A percentile compares a stretch with the other conserved stretches of the same genome.
Evolutionary conservation across 108 stramenopile species (phyloP).

Genomic region (Licmophora abbreviata): DNA sequence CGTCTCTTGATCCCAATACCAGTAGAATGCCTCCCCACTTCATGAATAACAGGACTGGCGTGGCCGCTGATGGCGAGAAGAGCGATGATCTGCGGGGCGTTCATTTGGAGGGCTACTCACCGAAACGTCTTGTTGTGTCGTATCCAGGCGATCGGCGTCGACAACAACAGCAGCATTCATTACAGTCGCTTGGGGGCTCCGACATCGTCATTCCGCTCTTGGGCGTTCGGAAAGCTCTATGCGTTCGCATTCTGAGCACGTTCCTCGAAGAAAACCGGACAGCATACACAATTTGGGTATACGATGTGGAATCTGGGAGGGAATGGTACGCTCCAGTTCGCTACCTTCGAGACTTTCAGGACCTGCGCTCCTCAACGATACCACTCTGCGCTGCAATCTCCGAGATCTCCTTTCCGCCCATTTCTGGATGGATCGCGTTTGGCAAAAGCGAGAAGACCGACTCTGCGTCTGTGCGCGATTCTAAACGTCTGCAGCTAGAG

Average conservation of each 20-base stretch:
- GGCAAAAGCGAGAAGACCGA: conserved; percentile 22
- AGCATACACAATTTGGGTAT: conserved; percentile 80
- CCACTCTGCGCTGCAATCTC: conserved; percentile 19
- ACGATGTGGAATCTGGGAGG: conserved; percentile 61
- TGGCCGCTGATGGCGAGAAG: neutral
- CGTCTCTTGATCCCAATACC: conserved; percentile 19
- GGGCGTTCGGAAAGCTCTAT: conserved; percentile 68
- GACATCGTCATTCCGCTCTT: conserved; percentile 55
- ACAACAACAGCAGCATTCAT: neutral
- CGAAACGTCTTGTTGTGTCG: neutral
- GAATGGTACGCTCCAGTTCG: conserved; percentile 87
- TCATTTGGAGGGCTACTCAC: conserved; percentile 1
- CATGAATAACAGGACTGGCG: neutral
- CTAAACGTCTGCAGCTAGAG: conserved; percentile 49
- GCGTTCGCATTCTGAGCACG: conserved; percentile 65
- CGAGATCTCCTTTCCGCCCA: conserved; percentile 55
- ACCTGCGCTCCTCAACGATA: conserved; percentile 43
- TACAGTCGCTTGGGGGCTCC: neutral
- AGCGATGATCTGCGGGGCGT: neutral
- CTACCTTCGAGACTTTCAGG: conserved; percentile 69
- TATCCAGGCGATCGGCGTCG: conserved; percentile 2
- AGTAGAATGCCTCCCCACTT: neutral
- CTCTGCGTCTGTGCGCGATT: conserved; percentile 30
- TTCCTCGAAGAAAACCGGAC: conserved; percentile 54
- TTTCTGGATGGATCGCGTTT: conserved; percentile 17